Conservation (phyloP, 2,329 filamentous ascomycete species). For the Pseudocercospora macadamiae region DNA sequence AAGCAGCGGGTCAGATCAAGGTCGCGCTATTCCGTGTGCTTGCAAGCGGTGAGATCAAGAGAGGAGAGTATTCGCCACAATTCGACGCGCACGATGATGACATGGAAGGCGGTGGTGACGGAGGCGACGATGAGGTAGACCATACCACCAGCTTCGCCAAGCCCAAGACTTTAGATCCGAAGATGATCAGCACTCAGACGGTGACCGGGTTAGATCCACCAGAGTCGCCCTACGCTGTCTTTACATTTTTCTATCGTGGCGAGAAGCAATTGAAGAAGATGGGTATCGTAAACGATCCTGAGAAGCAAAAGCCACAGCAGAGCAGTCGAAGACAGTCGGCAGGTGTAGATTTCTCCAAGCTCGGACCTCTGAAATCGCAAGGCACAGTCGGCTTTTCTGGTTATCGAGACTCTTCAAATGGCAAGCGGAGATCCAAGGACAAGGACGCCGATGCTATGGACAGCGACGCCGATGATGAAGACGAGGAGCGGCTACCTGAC, state of each 20-base stretch:
- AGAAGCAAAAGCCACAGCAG: constrained; percentile 60
- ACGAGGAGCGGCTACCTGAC: constrained; percentile 63
- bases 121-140: constrained; percentile 78
- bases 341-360: constrained; percentile 80
- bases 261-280: constrained; percentile 96
- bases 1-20: constrained; percentile 97
- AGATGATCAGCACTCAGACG: constrained; percentile 97
- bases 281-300: constrained; percentile 73
- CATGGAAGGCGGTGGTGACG: constrained; percentile 57
- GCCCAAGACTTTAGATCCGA: constrained; percentile 92
- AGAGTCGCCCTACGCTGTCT: constrained; percentile 93
- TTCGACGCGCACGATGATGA: constrained; percentile 97
- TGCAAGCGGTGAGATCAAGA: constrained; percentile 95
- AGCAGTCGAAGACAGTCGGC: constrained; percentile 76
- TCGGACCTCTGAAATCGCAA: constrained; percentile 81
- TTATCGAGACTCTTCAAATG: constrained; percentile 61
- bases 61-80: constrained; percentile 95
- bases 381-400: constrained; percentile 88
- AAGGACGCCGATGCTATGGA: constrained; percentile 69
- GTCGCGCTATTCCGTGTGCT: constrained; percentile 94
- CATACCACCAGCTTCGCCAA: constrained; percentile 98
- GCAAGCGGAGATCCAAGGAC: constrained; percentile 60
- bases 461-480: constrained; percentile 72
- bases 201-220: constrained; percentile 97
- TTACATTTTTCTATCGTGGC: constrained; percentile 97